Evolutionary conservation across 306 rosid genomes (phyloP).

Genomic region (Quercus robur): DNA sequence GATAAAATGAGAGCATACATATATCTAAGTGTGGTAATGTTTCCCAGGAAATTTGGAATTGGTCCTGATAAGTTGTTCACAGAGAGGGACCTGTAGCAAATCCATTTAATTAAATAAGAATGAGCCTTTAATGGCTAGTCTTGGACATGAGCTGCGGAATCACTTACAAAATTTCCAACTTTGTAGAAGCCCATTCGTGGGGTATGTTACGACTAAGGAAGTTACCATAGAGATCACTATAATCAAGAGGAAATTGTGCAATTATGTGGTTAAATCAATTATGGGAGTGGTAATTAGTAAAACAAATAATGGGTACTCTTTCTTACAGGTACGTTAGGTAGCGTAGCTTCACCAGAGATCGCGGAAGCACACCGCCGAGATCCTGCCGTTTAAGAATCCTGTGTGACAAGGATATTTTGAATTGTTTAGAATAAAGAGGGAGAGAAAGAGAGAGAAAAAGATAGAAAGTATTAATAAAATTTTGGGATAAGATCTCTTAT

Average conservation of each 20-base stretch:
- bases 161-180: constrained; percentile 28
- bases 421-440: no score
- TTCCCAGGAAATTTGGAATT: constrained; percentile 25
- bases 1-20: constrained; percentile 6
- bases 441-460: no score
- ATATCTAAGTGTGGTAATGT: neutral
- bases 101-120: neutral
- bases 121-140: neutral
- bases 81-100: neutral
- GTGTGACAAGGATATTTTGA: no score
- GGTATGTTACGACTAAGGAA: constrained; percentile 26
- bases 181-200: constrained; percentile 22
- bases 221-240: constrained; percentile 14
- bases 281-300: neutral
- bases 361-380: neutral
- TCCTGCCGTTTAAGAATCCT: no score
- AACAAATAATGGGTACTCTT: neutral
- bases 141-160: neutral
- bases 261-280: neutral
- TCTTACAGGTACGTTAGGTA: constrained; percentile 19
- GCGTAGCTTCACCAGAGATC: constrained; percentile 21
- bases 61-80: constrained; percentile 27
- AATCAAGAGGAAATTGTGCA: neutral
- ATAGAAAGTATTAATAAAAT: no score
- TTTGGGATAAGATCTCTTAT: no score